phyloP scores from a whole-genome alignment of 495 filamentous ascomycete genomes.

The Cryomyces minteri region DNA sequence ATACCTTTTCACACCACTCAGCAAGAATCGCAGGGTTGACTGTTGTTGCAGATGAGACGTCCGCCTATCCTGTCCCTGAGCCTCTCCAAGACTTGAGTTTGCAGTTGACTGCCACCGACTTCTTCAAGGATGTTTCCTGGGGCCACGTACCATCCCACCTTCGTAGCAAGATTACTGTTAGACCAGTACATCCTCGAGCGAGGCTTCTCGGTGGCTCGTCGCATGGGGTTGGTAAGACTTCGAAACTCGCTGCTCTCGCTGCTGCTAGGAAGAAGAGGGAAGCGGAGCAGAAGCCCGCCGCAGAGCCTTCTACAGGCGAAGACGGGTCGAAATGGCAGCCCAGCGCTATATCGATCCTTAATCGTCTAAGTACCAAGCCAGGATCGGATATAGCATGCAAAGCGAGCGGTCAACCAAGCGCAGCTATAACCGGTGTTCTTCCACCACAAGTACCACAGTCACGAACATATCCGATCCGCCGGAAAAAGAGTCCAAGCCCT shows the following conservation, averaged over 20 bases:
- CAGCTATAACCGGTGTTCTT: background rate
- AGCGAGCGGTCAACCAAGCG: background rate
- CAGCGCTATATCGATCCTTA: constrained; percentile 13
- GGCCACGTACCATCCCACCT: constrained; percentile 53
- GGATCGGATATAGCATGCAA: background rate
- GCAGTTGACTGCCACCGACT: constrained; percentile 23
- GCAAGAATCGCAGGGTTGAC: no score
- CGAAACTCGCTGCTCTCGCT: constrained; percentile 77
- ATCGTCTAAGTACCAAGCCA: constrained; percentile 11
- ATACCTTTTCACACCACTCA: no score
- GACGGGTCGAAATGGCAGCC: background rate
- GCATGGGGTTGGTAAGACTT: constrained; percentile 41
- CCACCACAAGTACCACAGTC: background rate
- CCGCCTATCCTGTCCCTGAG: background rate
- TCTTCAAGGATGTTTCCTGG: constrained; percentile 83
- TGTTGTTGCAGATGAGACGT: constrained; percentile 3
- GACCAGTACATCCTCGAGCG: constrained; percentile 36
- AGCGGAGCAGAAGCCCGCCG: constrained; percentile 36
- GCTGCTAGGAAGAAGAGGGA: constrained; percentile 76
- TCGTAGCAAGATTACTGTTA: constrained; percentile 44
- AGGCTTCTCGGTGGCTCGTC: constrained; percentile 62
- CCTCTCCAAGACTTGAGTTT: background rate
- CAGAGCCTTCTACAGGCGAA: constrained; percentile 2
- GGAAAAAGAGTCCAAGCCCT: background rate
- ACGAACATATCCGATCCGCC: background rate